Evolutionary conservation across 1,284 basidiomycete species (phyloP).

Genomic region (Xerocomus nothofagi): DNA sequence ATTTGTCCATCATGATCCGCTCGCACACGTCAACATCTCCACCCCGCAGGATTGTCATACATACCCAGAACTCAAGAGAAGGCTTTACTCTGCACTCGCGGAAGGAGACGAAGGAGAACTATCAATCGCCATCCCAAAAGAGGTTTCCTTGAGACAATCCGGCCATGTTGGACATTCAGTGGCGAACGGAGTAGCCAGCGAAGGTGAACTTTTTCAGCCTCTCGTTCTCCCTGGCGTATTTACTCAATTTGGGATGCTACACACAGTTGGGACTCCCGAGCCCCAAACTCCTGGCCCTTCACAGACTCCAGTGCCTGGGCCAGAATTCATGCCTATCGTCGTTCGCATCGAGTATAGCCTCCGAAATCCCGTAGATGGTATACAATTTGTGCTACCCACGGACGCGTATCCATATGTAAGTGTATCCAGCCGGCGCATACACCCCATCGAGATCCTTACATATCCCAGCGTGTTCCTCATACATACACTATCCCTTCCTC

Average conservation of each 20-base stretch:
- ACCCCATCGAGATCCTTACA: constrained; percentile 26
- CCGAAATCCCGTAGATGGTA: constrained; percentile 79
- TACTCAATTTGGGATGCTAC: constrained; percentile 10
- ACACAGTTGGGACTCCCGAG: constrained; percentile 70
- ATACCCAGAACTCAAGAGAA: constrained; percentile 93
- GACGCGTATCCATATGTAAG: constrained; percentile 84
- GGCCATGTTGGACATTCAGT: constrained; percentile 46
- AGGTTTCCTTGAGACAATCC: constrained; percentile 69
- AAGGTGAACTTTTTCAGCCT: constrained; percentile 45
- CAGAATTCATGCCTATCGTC: constrained; percentile 77
- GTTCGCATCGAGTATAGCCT: constrained; percentile 81
- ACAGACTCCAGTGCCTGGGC: constrained; percentile 43
- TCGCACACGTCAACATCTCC: constrained; percentile 66
- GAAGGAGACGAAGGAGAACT: constrained; percentile 94
- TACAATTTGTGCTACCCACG: constrained; percentile 82
- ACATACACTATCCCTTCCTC: constrained; percentile 89
- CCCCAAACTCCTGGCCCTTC: constrained; percentile 66
- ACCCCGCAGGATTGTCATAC: constrained; percentile 83
- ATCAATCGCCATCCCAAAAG: constrained; percentile 84
- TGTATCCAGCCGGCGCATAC: constrained; percentile 19
- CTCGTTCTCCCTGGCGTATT: background rate
- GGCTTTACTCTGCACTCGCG: constrained; percentile 85
- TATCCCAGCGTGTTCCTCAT: constrained; percentile 81
- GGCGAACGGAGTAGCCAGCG: constrained; percentile 42
- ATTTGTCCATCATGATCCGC: constrained; percentile 76